Evolutionary conservation across 768 basidiomycete genomes (phyloP).

Genomic region (Mycena capillaripes): DNA sequence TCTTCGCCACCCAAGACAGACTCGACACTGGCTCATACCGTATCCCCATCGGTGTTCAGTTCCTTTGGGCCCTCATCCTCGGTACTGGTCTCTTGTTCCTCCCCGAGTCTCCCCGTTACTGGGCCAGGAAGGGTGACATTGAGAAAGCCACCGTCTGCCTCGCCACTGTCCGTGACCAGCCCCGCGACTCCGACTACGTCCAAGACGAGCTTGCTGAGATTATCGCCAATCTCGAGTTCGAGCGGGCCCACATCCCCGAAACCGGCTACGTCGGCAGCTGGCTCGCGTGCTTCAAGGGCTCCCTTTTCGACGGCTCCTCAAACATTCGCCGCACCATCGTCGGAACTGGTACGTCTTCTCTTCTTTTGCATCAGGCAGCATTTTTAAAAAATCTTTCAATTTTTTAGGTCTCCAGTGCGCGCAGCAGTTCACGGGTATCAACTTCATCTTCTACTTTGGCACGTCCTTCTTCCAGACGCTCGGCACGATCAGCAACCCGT

Average conservation of each 20-base stretch:
- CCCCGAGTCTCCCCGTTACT: slow-evolving; percentile 80
- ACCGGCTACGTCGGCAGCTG: slow-evolving; percentile 72
- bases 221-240: slow-evolving; percentile 70
- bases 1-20: slow-evolving; percentile 73
- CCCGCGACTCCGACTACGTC: slow-evolving; percentile 64
- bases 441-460: slow-evolving; percentile 80
- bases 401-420: slow-evolving; percentile 21
- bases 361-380: background rate
- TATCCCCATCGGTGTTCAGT: slow-evolving; percentile 84
- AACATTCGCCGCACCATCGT: slow-evolving; percentile 70
- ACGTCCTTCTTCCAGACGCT: slow-evolving; percentile 76
- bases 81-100: slow-evolving; percentile 78
- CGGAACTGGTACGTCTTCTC: slow-evolving; percentile 61
- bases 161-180: slow-evolving; percentile 68
- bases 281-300: slow-evolving; percentile 57
- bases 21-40: slow-evolving; percentile 68
- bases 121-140: slow-evolving; percentile 43
- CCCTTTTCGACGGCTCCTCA: slow-evolving; percentile 39
- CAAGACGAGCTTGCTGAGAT: slow-evolving; percentile 66
- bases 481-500: slow-evolving; percentile 65
- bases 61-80: slow-evolving; percentile 84
- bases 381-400: background rate
- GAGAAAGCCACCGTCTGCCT: slow-evolving; percentile 71
- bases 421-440: slow-evolving; percentile 87
- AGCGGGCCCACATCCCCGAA: slow-evolving; percentile 68